These are phyloP conservation scores for Arachis stenosperma DNA, from an alignment of 306 rosid species.

Conservation along the genomic window DNA sequence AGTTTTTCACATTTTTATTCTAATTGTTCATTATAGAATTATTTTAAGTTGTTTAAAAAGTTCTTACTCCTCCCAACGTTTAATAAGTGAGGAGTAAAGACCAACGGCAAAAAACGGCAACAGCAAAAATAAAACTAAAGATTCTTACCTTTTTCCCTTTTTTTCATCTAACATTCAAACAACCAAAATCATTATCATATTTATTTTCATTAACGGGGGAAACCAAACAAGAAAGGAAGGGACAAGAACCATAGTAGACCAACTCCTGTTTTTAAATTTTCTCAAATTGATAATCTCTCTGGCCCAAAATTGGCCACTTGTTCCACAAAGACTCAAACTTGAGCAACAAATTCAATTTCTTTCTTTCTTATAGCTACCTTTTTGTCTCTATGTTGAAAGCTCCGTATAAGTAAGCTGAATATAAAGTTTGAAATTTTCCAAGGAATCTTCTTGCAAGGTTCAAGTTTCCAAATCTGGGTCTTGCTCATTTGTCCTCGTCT, in stretches of 20 bases:
- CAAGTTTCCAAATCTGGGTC: slow-evolving; percentile 40
- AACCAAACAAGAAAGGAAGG: slow-evolving; percentile 1
- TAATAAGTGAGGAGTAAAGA: slow-evolving; percentile 20
- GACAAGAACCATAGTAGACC: slow-evolving; percentile 31
- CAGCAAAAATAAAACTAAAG: slow-evolving; percentile 10
- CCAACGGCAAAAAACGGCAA: slow-evolving; percentile 36
- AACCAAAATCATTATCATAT: background rate
- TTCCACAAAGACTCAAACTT: slow-evolving; percentile 22
- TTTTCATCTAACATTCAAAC: background rate
- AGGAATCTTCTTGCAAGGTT: slow-evolving; percentile 22
- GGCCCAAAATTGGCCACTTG: slow-evolving; percentile 57
- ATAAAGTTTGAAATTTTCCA: slow-evolving; percentile 37
- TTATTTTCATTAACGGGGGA: no score
- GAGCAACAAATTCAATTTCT: slow-evolving; percentile 28
- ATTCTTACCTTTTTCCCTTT: slow-evolving; percentile 1
- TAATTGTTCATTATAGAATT: no score
- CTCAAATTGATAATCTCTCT: slow-evolving; percentile 40
- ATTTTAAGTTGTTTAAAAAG: background rate
- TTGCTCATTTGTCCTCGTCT: slow-evolving; percentile 40
- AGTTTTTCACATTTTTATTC: no score
- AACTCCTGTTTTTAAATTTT: slow-evolving; percentile 34
- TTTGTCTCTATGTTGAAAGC: background rate
- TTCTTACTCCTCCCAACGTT: background rate
- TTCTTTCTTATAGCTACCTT: background rate
- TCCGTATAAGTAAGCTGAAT: slow-evolving; percentile 3